A percentile compares a stretch with the other conserved stretches of the same genome.
Evolutionary conservation across 345 rosid genomes (phyloP).

Genomic region (Moricandia moricandioides): DNA sequence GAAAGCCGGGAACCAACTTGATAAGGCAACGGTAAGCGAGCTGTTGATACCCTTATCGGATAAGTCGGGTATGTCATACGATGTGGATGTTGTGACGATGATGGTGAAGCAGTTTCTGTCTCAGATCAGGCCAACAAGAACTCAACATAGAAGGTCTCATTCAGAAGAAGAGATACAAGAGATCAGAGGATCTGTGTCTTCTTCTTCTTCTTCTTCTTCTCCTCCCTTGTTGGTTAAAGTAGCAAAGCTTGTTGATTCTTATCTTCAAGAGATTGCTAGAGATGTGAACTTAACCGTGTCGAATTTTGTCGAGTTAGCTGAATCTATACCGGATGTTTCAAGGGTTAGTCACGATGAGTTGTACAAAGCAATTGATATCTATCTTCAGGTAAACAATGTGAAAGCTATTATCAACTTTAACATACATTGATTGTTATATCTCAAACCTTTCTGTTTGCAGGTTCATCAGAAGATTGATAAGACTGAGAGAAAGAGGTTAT

Average conservation of each 20-base stretch:
- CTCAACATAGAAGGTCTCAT: conserved; percentile 75
- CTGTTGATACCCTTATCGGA: conserved; percentile 66
- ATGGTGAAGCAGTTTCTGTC: conserved; percentile 78
- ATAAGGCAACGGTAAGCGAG: conserved; percentile 75
- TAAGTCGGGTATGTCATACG: conserved; percentile 51
- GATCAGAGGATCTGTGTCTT: conserved; percentile 65
- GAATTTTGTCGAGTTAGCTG: conserved; percentile 68
- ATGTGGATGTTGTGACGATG: conserved; percentile 64
- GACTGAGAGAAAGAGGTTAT: conserved; percentile 73
- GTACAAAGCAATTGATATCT: conserved; percentile 83
- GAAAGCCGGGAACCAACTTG: conserved; percentile 72
- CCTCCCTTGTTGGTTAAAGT: conserved; percentile 78
- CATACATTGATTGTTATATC: neutral
- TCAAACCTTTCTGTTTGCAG: conserved; percentile 34
- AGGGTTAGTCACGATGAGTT: conserved; percentile 79
- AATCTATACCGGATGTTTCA: conserved; percentile 66
- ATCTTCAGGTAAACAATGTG: conserved; percentile 71
- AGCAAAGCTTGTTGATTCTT: conserved; percentile 81
- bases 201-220: conserved; percentile 74
- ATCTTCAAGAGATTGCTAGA: conserved; percentile 72
- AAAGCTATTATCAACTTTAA: neutral
- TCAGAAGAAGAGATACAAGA: conserved; percentile 86
- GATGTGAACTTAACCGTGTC: conserved; percentile 70
- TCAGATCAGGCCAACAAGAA: conserved; percentile 67
- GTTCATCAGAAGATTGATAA: conserved; percentile 73